phyloP scores from a whole-genome alignment of 2,329 filamentous ascomycete species.

The Ophiostoma sp. region DNA sequence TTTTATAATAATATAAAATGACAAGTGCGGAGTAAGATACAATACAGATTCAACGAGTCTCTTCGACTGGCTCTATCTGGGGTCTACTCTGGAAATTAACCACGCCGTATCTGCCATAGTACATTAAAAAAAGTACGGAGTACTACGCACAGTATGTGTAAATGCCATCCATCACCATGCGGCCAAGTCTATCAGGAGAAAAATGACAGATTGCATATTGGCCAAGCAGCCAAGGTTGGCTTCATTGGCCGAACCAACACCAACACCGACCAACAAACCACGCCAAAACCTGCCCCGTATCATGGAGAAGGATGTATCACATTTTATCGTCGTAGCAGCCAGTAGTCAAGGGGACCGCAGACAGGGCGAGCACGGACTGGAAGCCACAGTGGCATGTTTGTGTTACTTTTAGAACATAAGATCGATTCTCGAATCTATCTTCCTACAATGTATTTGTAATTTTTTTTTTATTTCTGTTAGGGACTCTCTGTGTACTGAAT shows the following conservation, averaged over 20 bases:
- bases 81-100: too few species aligned
- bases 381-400: background rate
- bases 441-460: too few species aligned
- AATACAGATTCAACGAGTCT: too few species aligned
- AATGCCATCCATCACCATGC: background rate
- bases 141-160: background rate
- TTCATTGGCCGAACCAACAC: background rate
- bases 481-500: background rate
- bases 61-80: too few species aligned
- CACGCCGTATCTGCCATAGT: too few species aligned
- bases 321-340: slow-evolving; percentile 8
- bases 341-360: background rate
- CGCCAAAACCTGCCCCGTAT: background rate
- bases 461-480: background rate
- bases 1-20: background rate
- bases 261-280: background rate
- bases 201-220: background rate
- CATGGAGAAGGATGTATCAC: slow-evolving; percentile 5
- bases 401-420: background rate
- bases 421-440: background rate
- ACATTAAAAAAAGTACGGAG: too few species aligned
- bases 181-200: background rate
- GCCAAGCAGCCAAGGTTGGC: background rate
- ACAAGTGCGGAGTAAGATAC: too few species aligned
- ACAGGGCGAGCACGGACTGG: slow-evolving; percentile 8